Conservation (phyloP, 2,329 filamentous ascomycete species). For the Leptodontidium sp. region DNA sequence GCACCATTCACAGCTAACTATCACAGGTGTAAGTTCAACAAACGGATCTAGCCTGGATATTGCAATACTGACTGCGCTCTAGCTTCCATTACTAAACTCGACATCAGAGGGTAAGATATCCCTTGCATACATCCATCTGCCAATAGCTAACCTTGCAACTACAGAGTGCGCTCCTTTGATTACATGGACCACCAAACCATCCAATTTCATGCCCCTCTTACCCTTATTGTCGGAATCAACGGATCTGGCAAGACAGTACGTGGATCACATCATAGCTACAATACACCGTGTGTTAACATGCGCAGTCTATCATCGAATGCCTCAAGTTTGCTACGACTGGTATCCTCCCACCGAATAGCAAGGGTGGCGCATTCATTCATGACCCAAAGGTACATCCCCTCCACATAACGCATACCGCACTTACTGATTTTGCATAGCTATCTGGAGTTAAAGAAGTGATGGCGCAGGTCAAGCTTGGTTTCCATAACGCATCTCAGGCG, state of each 20-base stretch:
- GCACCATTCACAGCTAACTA: constrained; percentile 10
- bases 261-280: background rate
- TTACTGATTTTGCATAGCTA: constrained; percentile 56
- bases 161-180: constrained; percentile 83
- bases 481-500: constrained; percentile 78
- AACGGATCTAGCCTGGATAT: background rate
- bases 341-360: constrained; percentile 87
- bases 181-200: constrained; percentile 79
- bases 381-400: constrained; percentile 77
- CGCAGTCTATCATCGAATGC: constrained; percentile 93
- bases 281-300: constrained; percentile 30
- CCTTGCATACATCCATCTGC: background rate
- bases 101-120: constrained; percentile 72
- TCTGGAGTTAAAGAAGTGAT: constrained; percentile 87
- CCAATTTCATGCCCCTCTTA: constrained; percentile 88
- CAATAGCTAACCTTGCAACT: background rate
- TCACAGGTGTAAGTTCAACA: constrained; percentile 35
- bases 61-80: constrained; percentile 44
- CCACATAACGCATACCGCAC: background rate
- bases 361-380: constrained; percentile 91
- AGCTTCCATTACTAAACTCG: constrained; percentile 90
- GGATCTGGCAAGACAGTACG: constrained; percentile 90
- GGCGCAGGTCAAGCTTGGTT: constrained; percentile 90
- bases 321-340: constrained; percentile 98
- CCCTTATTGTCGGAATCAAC: constrained; percentile 96